Percentiles rank a stretch among this genome's conserved stretches.
These are phyloP conservation scores for Ogataea paraovalis DNA, from an alignment of 805 yeast species.

Conservation along the genomic window DNA sequence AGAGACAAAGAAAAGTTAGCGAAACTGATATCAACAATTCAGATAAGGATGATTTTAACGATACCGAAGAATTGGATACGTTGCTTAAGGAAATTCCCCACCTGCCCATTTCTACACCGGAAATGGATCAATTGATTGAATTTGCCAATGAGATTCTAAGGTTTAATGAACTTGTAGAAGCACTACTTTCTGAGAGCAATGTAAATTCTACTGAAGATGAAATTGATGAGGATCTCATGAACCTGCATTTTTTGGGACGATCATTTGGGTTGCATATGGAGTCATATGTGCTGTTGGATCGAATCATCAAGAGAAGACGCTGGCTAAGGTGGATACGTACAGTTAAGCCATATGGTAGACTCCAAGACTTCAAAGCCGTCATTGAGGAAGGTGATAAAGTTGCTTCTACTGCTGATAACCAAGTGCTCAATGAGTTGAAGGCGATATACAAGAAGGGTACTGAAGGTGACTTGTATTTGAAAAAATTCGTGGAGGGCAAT, in stretches of 20 bases:
- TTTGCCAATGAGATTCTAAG: constrained; percentile 47
- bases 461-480: constrained; percentile 11
- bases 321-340: constrained; percentile 34
- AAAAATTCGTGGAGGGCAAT: not conserved
- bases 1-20: constrained; percentile 25
- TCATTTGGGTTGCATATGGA: constrained; percentile 56
- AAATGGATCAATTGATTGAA: constrained; percentile 55
- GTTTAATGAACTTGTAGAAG: constrained; percentile 45
- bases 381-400: constrained; percentile 24
- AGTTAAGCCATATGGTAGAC: constrained; percentile 27
- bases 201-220: constrained; percentile 15
- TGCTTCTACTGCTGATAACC: constrained; percentile 14
- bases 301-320: constrained; percentile 32
- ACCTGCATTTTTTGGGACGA: constrained; percentile 53
- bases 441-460: constrained; percentile 12
- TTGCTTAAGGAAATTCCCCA: constrained; percentile 45
- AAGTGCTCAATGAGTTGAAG: constrained; percentile 9
- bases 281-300: constrained; percentile 39
- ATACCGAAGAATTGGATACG: constrained; percentile 32
- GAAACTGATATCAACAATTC: constrained; percentile 1
- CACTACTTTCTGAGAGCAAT: constrained; percentile 28
- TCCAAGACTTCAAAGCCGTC: constrained; percentile 10
- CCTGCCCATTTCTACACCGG: constrained; percentile 51
- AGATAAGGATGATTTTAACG: constrained; percentile 24
- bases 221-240: constrained; percentile 43